Conservation (phyloP, 1,284 basidiomycete species). For the Golubevia sp. region DNA sequence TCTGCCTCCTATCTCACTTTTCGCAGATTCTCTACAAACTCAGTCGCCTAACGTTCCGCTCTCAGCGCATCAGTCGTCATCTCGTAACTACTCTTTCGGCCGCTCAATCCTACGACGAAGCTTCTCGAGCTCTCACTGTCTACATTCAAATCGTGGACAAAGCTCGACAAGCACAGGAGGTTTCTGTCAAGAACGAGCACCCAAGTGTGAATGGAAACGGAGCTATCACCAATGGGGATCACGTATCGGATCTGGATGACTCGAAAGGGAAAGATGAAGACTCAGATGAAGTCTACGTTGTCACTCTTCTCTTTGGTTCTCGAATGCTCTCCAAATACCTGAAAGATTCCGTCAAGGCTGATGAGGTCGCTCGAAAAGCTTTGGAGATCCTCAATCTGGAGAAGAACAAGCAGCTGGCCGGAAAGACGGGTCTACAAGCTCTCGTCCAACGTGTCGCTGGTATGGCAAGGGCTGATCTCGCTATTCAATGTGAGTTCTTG, state of each 20-base stretch:
- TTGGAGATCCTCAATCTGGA: constrained; percentile 18
- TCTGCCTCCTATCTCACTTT: not conserved
- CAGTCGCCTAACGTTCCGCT: constrained; percentile 49
- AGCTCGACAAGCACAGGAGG: constrained; percentile 38
- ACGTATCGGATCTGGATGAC: not conserved
- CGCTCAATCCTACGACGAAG: constrained; percentile 50
- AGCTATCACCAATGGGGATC: not conserved
- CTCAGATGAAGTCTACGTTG: constrained; percentile 30
- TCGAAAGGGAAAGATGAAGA: constrained; percentile 10
- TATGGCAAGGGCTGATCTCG: constrained; percentile 24
- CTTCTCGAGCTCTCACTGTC: constrained; percentile 32
- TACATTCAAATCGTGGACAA: constrained; percentile 54
- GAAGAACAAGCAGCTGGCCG: constrained; percentile 16
- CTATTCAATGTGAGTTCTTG: constrained; percentile 15
- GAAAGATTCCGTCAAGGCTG: constrained; percentile 24
- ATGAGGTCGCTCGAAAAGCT: constrained; percentile 33
- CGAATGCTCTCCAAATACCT: constrained; percentile 28
- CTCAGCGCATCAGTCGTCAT: constrained; percentile 44
- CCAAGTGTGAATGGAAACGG: not conserved
- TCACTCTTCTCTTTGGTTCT: constrained; percentile 41
- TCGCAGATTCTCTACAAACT: constrained; percentile 39
- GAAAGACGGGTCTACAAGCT: constrained; percentile 15
- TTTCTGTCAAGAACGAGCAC: constrained; percentile 7
- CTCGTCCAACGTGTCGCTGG: constrained; percentile 31
- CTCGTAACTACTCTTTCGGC: constrained; percentile 45